Conservation (phyloP, 2,329 filamentous ascomycete species). For the Aspergillus sojae region DNA sequence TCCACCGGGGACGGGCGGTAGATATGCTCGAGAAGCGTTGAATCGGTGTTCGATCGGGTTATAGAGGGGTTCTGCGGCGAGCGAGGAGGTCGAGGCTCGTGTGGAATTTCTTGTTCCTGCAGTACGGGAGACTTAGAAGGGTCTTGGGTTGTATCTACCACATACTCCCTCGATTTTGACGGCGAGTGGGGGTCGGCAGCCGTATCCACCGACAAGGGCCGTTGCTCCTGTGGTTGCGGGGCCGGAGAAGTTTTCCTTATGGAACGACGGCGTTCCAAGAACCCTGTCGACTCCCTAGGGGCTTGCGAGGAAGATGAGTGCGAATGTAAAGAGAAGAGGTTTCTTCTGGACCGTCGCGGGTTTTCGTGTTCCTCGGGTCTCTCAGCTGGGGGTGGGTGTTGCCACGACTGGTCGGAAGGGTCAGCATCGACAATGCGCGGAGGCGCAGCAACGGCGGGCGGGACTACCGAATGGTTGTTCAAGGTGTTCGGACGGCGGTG, state of each 20-base stretch:
- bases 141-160: slow-evolving; percentile 18
- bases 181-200: slow-evolving; percentile 4
- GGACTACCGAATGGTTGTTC: slow-evolving; percentile 7
- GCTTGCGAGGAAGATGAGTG: slow-evolving; percentile 19
- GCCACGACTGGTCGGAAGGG: slow-evolving; percentile 29
- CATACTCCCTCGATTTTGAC: slow-evolving; percentile 23
- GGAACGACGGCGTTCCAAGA: slow-evolving; percentile 33
- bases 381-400: slow-evolving; percentile 19
- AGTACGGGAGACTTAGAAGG: slow-evolving; percentile 25
- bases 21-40: slow-evolving; percentile 23
- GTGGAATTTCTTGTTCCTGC: slow-evolving; percentile 15
- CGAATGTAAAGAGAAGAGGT: slow-evolving; percentile 25
- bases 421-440: slow-evolving; percentile 28
- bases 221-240: slow-evolving; percentile 20
- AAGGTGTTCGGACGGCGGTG: slow-evolving; percentile 25
- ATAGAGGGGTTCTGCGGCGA: slow-evolving; percentile 21
- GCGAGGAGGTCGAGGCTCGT: slow-evolving; percentile 19
- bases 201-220: slow-evolving; percentile 18
- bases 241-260: slow-evolving; percentile 28
- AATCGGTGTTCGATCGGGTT: slow-evolving; percentile 32
- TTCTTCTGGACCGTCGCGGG: slow-evolving; percentile 26
- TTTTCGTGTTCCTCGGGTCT: slow-evolving; percentile 21
- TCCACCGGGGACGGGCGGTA: slow-evolving; percentile 28
- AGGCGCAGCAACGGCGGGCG: slow-evolving; percentile 5
- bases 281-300: slow-evolving; percentile 22